Evolutionary conservation across 2,329 filamentous ascomycete species (phyloP).

Genomic region (Berkeleyomyces basicola): DNA sequence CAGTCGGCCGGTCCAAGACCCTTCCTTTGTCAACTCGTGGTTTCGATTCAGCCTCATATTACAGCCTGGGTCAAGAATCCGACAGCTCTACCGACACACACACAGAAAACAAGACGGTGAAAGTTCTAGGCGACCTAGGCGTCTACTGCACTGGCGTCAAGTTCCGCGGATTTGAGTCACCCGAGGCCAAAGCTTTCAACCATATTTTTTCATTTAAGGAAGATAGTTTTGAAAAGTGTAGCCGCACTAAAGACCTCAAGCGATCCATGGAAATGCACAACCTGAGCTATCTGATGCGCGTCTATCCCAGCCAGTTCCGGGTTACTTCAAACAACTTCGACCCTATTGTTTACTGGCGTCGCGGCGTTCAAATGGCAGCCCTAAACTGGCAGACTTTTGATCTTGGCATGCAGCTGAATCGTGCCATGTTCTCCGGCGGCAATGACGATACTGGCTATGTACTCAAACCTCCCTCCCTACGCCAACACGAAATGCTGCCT

Average conservation of each 20-base stretch:
- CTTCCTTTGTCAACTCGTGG: not conserved
- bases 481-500: constrained; percentile 48
- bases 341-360: constrained; percentile 81
- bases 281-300: constrained; percentile 76
- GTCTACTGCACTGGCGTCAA: constrained; percentile 63
- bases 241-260: constrained; percentile 59
- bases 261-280: constrained; percentile 76
- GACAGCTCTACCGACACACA: constrained; percentile 37
- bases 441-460: constrained; percentile 82
- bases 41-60: constrained; percentile 15
- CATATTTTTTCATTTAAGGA: constrained; percentile 95
- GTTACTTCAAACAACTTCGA: constrained; percentile 88
- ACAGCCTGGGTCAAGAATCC: constrained; percentile 66
- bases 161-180: constrained; percentile 61
- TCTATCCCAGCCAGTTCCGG: constrained; percentile 74
- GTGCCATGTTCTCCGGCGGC: constrained; percentile 90
- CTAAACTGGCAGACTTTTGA: constrained; percentile 98
- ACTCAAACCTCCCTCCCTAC: constrained; percentile 74
- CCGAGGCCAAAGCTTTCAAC: constrained; percentile 73
- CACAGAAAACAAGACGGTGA: constrained; percentile 70
- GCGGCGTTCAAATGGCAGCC: constrained; percentile 93
- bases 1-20: constrained; percentile 16
- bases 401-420: constrained; percentile 86
- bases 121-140: constrained; percentile 67
- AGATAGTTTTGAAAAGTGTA: constrained; percentile 67